phyloP scores from a whole-genome alignment of 352 stramenopile species.

The Pythium utonaiense region DNA sequence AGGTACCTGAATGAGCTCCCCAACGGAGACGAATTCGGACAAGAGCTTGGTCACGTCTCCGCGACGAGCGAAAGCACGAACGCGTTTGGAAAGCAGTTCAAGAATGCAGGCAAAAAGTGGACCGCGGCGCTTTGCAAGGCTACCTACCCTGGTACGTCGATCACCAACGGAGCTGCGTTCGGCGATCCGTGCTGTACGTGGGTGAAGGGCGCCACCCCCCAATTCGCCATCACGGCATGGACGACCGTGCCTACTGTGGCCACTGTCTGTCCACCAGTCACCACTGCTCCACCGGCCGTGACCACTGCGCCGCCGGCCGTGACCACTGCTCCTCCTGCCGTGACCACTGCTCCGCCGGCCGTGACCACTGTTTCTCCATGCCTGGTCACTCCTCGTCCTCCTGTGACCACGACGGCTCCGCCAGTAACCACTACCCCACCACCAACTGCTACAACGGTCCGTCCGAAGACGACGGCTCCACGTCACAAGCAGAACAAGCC shows the following conservation, averaged over 20 bases:
- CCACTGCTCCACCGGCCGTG: neutral
- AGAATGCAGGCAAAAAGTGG: neutral
- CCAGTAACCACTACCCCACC: too few relatives aligned
- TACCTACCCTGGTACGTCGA: slow-evolving; percentile 30
- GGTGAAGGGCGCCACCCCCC: slow-evolving; percentile 15
- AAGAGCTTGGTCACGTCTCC: neutral
- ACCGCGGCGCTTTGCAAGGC: neutral
- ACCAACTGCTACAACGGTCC: too few relatives aligned
- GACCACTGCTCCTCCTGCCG: neutral
- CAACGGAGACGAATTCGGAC: neutral
- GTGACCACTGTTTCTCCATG: neutral
- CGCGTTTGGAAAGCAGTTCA: neutral
- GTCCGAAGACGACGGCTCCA: too few relatives aligned
- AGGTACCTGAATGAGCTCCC: neutral
- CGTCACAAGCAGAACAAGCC: too few relatives aligned
- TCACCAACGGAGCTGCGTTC: slow-evolving; percentile 48
- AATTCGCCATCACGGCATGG: neutral
- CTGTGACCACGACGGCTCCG: too few relatives aligned
- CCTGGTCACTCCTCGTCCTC: too few relatives aligned
- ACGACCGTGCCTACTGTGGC: neutral
- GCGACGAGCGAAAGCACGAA: neutral
- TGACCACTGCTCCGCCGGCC: too few relatives aligned
- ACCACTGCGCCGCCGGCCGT: neutral
- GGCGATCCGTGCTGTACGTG: slow-evolving; percentile 54
- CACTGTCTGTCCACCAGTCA: neutral